phyloP scores from a whole-genome alignment of 2,329 filamentous ascomycete genomes.

The Pseudocercospora ulei region DNA sequence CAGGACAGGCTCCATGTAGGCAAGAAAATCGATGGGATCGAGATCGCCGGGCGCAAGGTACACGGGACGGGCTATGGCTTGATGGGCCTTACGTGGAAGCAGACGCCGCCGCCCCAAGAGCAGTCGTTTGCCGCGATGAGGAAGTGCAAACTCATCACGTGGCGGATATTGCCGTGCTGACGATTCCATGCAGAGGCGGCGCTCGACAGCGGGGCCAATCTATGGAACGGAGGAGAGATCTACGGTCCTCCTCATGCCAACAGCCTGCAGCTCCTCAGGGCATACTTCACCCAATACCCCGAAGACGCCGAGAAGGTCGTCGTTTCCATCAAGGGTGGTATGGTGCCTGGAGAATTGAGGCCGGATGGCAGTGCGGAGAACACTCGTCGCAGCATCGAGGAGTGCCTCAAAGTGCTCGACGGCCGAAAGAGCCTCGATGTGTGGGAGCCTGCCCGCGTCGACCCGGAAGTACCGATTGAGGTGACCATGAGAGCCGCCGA shows the following conservation, averaged over 20 bases:
- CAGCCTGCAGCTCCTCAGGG: slow-evolving; percentile 42
- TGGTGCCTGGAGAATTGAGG: slow-evolving; percentile 31
- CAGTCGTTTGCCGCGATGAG: slow-evolving; percentile 41
- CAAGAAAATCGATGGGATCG: slow-evolving; percentile 18
- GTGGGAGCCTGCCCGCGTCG: slow-evolving; percentile 42
- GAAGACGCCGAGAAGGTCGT: slow-evolving; percentile 45
- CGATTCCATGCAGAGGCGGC: slow-evolving; percentile 13
- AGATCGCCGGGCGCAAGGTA: slow-evolving; percentile 24
- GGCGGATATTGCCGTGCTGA: too few relatives aligned
- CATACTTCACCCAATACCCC: slow-evolving; percentile 46
- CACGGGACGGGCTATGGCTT: slow-evolving; percentile 40
- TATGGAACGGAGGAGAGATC: slow-evolving; percentile 45
- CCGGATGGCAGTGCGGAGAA: slow-evolving; percentile 39
- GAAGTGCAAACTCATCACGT: slow-evolving; percentile 8
- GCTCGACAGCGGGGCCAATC: slow-evolving; percentile 35
- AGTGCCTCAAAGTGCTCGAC: slow-evolving; percentile 40
- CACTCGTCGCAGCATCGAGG: slow-evolving; percentile 39
- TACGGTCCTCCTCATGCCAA: slow-evolving; percentile 43
- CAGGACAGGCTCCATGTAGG: slow-evolving; percentile 23
- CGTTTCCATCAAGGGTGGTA: slow-evolving; percentile 45
- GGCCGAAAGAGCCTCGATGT: slow-evolving; percentile 43
- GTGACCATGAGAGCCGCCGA: slow-evolving; percentile 39
- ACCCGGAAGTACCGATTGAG: slow-evolving; percentile 40
- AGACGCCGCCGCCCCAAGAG: slow-evolving; percentile 33
- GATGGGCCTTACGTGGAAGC: slow-evolving; percentile 45